Conservation (phyloP, 805 yeast species). For the Sugiyamaella americana region DNA sequence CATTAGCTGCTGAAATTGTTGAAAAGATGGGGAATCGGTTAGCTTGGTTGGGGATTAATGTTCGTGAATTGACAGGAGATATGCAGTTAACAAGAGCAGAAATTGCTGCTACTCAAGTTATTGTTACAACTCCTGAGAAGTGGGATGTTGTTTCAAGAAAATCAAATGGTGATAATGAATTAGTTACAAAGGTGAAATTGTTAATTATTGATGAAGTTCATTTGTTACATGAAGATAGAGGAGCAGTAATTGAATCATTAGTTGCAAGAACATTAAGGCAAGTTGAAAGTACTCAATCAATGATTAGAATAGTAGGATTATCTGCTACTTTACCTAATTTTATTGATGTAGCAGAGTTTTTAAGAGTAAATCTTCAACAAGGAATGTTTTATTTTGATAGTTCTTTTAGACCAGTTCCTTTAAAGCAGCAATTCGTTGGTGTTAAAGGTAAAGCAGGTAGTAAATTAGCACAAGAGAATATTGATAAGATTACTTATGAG, state of each 20-base stretch:
- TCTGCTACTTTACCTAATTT: constrained; percentile 93
- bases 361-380: constrained; percentile 74
- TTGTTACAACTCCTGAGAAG: constrained; percentile 92
- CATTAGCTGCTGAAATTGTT: constrained; percentile 93
- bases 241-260: constrained; percentile 91
- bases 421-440: constrained; percentile 82
- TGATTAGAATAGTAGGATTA: constrained; percentile 89
- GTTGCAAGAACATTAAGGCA: constrained; percentile 93
- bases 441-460: constrained; percentile 82
- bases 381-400: constrained; percentile 96
- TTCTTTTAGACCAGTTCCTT: constrained; percentile 88
- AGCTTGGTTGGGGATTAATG: constrained; percentile 79
- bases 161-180: constrained; percentile 79
- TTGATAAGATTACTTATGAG: constrained; percentile 71
- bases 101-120: constrained; percentile 73
- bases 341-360: constrained; percentile 88
- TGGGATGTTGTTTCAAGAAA: constrained; percentile 98
- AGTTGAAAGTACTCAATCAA: constrained; percentile 87
- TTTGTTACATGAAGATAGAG: constrained; percentile 93
- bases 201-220: constrained; percentile 95
- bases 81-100: constrained; percentile 85
- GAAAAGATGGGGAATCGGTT: constrained; percentile 76
- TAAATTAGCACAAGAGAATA: constrained; percentile 56
- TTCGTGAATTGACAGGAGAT: constrained; percentile 88
- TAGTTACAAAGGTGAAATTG: constrained; percentile 76